These are phyloP conservation scores for Crithidia acanthocephali DNA, from an alignment of 208 protist genomes.

Conservation along the genomic window DNA sequence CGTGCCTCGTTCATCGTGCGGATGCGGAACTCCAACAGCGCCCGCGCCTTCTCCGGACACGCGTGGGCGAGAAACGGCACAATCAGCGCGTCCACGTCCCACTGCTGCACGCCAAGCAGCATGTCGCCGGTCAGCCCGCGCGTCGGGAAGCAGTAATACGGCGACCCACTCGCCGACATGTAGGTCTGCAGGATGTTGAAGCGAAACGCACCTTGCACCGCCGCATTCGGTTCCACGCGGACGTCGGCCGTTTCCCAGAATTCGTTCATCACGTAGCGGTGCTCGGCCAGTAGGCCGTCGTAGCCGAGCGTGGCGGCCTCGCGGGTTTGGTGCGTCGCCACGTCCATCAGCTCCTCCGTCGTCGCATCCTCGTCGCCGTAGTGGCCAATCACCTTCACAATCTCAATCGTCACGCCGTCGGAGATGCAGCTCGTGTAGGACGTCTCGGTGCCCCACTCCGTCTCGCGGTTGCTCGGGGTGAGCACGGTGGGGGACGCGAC, in stretches of 20 bases:
- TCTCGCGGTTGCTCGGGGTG: slow-evolving; percentile 61
- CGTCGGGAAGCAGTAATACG: slow-evolving; percentile 68
- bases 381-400: slow-evolving; percentile 85
- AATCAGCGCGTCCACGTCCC: slow-evolving; percentile 90
- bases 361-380: slow-evolving; percentile 78
- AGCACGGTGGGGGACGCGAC: slow-evolving; percentile 37
- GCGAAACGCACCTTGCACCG: slow-evolving; percentile 77
- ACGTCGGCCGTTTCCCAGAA: slow-evolving; percentile 85
- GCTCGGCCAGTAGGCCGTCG: slow-evolving; percentile 66
- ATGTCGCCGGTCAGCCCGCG: slow-evolving; percentile 79
- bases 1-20: slow-evolving; percentile 75
- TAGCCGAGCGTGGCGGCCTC: slow-evolving; percentile 64
- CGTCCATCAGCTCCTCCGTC: slow-evolving; percentile 83
- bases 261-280: slow-evolving; percentile 53
- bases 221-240: slow-evolving; percentile 43
- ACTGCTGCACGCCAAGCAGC: slow-evolving; percentile 78
- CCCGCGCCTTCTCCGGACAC: slow-evolving; percentile 70
- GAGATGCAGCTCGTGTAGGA: slow-evolving; percentile 83
- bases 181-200: slow-evolving; percentile 89
- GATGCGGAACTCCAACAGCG: slow-evolving; percentile 88
- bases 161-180: slow-evolving; percentile 52
- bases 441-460: slow-evolving; percentile 69
- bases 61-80: slow-evolving; percentile 86
- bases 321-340: slow-evolving; percentile 65
- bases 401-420: slow-evolving; percentile 63